Conservation (phyloP, 805 yeast genomes). For the Wickerhamomyces silvicola region DNA sequence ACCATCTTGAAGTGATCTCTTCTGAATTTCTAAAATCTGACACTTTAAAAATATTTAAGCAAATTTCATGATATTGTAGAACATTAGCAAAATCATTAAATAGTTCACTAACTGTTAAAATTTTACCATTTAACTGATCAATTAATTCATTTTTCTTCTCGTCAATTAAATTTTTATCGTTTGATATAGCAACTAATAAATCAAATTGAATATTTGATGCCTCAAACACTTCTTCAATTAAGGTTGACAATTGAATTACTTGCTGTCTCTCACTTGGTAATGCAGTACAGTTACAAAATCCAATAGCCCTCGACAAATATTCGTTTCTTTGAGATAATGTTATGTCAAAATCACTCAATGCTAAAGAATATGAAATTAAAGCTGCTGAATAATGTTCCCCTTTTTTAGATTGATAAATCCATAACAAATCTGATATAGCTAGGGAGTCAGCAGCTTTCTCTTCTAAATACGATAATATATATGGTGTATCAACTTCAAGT, state of each 20-base stretch:
- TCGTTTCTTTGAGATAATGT: slow-evolving; percentile 73
- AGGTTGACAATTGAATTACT: slow-evolving; percentile 61
- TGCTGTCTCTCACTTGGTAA: slow-evolving; percentile 73
- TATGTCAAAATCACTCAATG: slow-evolving; percentile 67
- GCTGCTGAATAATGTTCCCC: slow-evolving; percentile 83
- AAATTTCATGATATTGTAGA: slow-evolving; percentile 77
- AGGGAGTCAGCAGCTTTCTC: slow-evolving; percentile 59
- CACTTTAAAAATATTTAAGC: slow-evolving; percentile 69
- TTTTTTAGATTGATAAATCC: slow-evolving; percentile 84
- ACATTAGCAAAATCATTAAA: slow-evolving; percentile 87
- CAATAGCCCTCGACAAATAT: slow-evolving; percentile 84
- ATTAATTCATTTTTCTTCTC: slow-evolving; percentile 46
- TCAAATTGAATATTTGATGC: slow-evolving; percentile 79
- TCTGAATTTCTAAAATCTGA: slow-evolving; percentile 83
- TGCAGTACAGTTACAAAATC: slow-evolving; percentile 81
- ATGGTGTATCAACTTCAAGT: slow-evolving; percentile 76
- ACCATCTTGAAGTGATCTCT: slow-evolving; percentile 80
- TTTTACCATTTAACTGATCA: slow-evolving; percentile 51
- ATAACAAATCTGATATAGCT: slow-evolving; percentile 72
- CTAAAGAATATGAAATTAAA: slow-evolving; percentile 61
- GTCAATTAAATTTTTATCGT: slow-evolving; percentile 43
- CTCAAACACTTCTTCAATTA: slow-evolving; percentile 73
- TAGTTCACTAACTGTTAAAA: slow-evolving; percentile 68
- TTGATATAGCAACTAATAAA: slow-evolving; percentile 34
- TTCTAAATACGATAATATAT: slow-evolving; percentile 67